Evolutionary conservation across 305 asterid species (phyloP), one percentile per base, ranked within the genome.

Genomic region (Solanum chacoense): DNA sequence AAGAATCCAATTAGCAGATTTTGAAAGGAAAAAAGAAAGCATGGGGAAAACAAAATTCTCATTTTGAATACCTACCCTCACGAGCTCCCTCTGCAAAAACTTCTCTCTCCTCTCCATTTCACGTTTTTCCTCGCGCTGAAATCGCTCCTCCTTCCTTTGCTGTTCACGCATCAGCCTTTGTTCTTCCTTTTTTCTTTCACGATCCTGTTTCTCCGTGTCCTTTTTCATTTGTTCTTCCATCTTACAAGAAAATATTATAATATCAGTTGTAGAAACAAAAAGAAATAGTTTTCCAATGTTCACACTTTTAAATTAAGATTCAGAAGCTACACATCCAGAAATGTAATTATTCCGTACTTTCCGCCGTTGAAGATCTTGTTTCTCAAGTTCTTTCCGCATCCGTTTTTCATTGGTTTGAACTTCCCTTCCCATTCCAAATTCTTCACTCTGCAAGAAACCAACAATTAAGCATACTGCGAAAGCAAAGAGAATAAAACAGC

Each of bases 81-180:
- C 86, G 80, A 93, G 94, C 90, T 98, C 99, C 92, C 88, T 98
- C 91, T 98, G 98, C 98, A 98, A 91, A 90, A 94, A 95, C 89
- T 89, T 98, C 91, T 98, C 98, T 91, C 98, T 94, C 88, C 99
- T 93, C 91, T 96, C 99, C 97, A 95, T 93, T 94, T 96, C 99
- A 91, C 98, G 99, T 91, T 86, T 95, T 91, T 98, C 99, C 93
- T 98, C 99, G 3, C 99, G 99, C 93, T 95, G 99, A 91, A 81
- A 92, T 87, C 94, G 96, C 93, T 98, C 99, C 92, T 96, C 99
- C 94, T 91, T 95, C 91, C 88, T 94, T 91, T 96, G 99, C 89
- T 91, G 96, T 90, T 98, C 99, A 35, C 98, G 92, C 91, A 98
- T 90, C 87, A 96, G 86, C 89, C 96, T 92, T 91, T 90, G 96